Evolutionary conservation across 1,284 basidiomycete species (phyloP), one percentile per base, ranked within the genome.

Genomic region (Porodaedalea pini): DNA sequence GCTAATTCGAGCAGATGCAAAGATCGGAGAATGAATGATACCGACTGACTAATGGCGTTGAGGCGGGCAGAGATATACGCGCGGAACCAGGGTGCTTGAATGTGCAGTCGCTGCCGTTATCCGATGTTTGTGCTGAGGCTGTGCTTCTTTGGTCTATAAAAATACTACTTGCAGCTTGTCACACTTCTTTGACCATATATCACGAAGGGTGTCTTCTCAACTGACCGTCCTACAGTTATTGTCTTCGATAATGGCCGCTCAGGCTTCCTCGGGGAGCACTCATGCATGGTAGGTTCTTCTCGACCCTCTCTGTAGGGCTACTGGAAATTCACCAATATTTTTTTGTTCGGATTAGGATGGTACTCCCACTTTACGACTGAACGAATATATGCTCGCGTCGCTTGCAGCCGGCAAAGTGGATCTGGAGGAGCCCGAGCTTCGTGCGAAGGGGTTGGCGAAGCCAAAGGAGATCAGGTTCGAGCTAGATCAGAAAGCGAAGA

Each of bases 211-310:
- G 48, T 48, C 31, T 49, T 44, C 23, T 39, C 17, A 51, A 27
- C 29, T 37, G 55, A 57, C 39, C 64, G 32, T 32, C 57, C 56
- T 44, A 2, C 67, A 93, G 91, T 97, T 56, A 85, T 98, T 66
- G 90, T 97, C 36, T 97, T 90, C 67, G 90, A 93, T 63, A 92
- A 94, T 64, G 97, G 94, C 55, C 91, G 94, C 60, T 93, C 92
- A 27, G 96, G 93, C 1, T 99, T 97, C 77, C 74, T 91, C 1
- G 88, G 88, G 36, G 89, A 92, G 68, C 93, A 96, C 72, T 93
- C 91, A 11, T 93, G 90, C 70, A 92, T 95, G 91, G 57, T 58
- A 27, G 15, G n/a, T 61, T 32, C 32, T 31, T 47, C 21, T 36
- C 15, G n/a, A 15, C 29, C 27, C 2, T 51, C 11, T 31, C 21